A percentile compares a stretch with the other conserved stretches of the same genome.
Conservation (phyloP, 139 green algal genomes). For the Volvox africanus region DNA sequence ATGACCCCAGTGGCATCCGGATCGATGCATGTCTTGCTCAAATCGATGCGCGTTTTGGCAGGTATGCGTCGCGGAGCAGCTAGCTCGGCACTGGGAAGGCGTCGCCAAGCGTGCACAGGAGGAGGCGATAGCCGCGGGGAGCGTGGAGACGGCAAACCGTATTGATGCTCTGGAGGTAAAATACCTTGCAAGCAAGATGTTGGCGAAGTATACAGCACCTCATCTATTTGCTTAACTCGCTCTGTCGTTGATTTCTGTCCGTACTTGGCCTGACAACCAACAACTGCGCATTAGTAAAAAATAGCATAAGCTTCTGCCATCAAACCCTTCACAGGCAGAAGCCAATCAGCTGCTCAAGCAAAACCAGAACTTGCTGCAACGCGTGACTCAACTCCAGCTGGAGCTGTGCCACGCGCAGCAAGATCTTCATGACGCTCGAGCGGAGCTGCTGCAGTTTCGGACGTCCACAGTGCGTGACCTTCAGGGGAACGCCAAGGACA, state of each 20-base stretch:
- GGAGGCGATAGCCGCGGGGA: not conserved
- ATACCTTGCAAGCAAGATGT: too few species aligned
- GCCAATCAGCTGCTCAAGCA: conserved; percentile 12
- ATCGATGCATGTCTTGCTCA: too few species aligned
- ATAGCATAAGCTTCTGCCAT: too few species aligned
- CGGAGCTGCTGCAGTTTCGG: not conserved
- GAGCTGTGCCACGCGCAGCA: conserved; percentile 27
- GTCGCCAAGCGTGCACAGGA: conserved; percentile 22
- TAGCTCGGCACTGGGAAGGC: not conserved
- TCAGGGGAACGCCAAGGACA: not conserved
- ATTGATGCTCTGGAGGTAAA: not conserved
- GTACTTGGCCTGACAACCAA: too few species aligned
- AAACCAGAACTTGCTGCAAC: not conserved
- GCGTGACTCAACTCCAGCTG: not conserved
- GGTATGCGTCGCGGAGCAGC: not conserved
- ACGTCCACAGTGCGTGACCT: not conserved
- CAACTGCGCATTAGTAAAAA: too few species aligned
- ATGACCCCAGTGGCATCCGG: too few species aligned
- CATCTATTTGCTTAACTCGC: too few species aligned
- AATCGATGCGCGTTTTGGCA: not conserved
- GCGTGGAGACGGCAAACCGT: not conserved
- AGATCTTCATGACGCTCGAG: conserved; percentile 1
- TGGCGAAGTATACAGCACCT: too few species aligned
- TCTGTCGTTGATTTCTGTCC: too few species aligned
- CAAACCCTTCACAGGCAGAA: not conserved